Percentiles rank a stretch among this genome's conserved stretches.
Evolutionary conservation across 2,329 filamentous ascomycete species (phyloP).

Genomic region (Fusarium verticillioides): DNA sequence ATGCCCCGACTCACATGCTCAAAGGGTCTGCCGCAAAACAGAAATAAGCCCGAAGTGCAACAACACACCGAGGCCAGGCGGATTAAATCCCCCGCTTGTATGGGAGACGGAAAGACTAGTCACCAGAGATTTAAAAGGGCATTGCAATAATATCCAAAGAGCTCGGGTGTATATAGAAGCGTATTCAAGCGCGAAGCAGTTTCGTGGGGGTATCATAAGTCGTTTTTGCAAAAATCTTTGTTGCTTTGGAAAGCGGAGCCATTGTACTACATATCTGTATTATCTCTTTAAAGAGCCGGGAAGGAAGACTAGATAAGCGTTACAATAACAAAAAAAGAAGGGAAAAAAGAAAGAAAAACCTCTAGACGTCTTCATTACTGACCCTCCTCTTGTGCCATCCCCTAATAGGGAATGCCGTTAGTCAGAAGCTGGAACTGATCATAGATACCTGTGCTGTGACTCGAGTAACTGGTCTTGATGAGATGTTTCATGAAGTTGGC

Average conservation of each 20-base stretch:
- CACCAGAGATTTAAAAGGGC: background rate
- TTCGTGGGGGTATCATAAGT: background rate
- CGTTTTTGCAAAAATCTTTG: background rate
- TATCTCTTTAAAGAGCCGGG: background rate
- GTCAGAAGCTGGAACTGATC: conserved; percentile 98
- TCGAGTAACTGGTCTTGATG: conserved; percentile 89
- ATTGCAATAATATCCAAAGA: background rate
- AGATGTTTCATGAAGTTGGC: conserved; percentile 93
- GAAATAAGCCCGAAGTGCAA: conserved; percentile 24
- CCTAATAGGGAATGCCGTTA: conserved; percentile 93
- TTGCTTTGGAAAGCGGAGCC: background rate
- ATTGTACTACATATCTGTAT: conserved; percentile 23
- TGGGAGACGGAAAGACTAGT: background rate
- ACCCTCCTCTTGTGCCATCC: conserved; percentile 4
- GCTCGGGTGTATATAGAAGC: background rate
- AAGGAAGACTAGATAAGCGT: conserved; percentile 4
- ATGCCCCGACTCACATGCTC: conserved; percentile 69
- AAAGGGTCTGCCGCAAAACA: conserved; percentile 44
- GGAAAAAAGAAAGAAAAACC: background rate
- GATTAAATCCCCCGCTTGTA: background rate
- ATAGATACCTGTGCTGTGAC: conserved; percentile 92
- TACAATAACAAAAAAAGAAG: background rate
- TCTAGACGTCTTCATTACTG: background rate
- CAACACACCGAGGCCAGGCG: background rate
- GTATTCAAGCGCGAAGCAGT: background rate